phyloP scores from a whole-genome alignment of 2,329 filamentous ascomycete species.

The Magnaporthales sp. region DNA sequence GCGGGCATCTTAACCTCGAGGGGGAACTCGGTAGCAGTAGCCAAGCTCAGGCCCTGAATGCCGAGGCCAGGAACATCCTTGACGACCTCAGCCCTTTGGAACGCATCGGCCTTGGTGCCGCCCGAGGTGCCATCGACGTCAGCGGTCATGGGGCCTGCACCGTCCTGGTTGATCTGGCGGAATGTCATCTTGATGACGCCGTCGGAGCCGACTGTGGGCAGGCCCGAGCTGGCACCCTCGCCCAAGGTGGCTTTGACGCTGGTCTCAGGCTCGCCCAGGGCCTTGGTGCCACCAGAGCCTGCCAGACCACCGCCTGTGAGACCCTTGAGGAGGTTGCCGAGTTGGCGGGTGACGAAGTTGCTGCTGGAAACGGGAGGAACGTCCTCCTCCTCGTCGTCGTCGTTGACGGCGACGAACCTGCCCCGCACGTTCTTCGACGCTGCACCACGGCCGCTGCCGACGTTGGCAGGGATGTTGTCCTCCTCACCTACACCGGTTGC shows the following conservation, averaged over 20 bases:
- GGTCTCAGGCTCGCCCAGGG: slow-evolving; percentile 27
- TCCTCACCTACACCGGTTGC: slow-evolving; percentile 8
- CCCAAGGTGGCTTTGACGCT: slow-evolving; percentile 47
- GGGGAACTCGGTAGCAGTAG: slow-evolving; percentile 55
- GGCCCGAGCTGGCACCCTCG: slow-evolving; percentile 39
- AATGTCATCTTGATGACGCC: slow-evolving; percentile 56
- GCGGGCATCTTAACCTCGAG: slow-evolving; percentile 55
- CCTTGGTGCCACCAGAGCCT: slow-evolving; percentile 22
- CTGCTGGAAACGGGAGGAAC: slow-evolving; percentile 2
- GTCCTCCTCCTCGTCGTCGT: slow-evolving; percentile 7
- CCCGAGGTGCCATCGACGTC: slow-evolving; percentile 54
- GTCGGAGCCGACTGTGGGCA: slow-evolving; percentile 53
- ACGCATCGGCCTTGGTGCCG: slow-evolving; percentile 50
- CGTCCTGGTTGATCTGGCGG: slow-evolving; percentile 65
- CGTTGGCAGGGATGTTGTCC: slow-evolving; percentile 11
- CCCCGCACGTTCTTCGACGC: slow-evolving; percentile 12
- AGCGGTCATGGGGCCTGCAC: slow-evolving; percentile 54
- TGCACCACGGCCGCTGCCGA: slow-evolving; percentile 14
- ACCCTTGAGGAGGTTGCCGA: slow-evolving; percentile 11
- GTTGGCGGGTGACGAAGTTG: slow-evolving; percentile 9
- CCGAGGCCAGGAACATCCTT: slow-evolving; percentile 52
- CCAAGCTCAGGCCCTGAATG: slow-evolving; percentile 47
- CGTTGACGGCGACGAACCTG: slow-evolving; percentile 12
- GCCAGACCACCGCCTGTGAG: slow-evolving; percentile 27
- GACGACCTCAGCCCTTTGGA: slow-evolving; percentile 49